Conservation (phyloP, 805 yeast species). For the Kazachstania martiniae region DNA sequence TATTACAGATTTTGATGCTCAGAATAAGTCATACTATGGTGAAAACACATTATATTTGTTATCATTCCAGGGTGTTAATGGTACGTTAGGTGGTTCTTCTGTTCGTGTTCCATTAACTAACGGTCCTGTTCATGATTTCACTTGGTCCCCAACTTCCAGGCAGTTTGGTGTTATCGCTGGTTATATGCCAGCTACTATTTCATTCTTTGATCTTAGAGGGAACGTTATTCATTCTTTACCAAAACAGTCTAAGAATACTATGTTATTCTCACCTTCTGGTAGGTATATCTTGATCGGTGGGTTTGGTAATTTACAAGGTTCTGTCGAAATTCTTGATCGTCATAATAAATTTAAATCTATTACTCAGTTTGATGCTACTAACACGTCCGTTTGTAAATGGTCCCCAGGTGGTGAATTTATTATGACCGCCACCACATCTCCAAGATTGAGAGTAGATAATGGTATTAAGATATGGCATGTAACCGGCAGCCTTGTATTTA, state of each 20-base stretch:
- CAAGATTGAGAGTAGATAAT: conserved; percentile 93
- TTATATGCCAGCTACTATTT: conserved; percentile 92
- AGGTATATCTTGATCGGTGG: conserved; percentile 89
- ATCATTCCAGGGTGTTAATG: conserved; percentile 34
- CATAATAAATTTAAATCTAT: conserved; percentile 73
- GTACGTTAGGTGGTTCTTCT: conserved; percentile 87
- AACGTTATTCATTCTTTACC: conserved; percentile 75
- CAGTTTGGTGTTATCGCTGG: conserved; percentile 98
- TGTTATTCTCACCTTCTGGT: conserved; percentile 89
- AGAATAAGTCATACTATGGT: conserved; percentile 92
- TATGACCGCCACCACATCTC: conserved; percentile 93
- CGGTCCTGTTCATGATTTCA: conserved; percentile 95
- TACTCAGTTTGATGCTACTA: conserved; percentile 78
- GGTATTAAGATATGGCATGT: conserved; percentile 92
- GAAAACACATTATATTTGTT: conserved; percentile 85
- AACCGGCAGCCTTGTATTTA: conserved; percentile 68
- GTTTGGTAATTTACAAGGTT: conserved; percentile 95
- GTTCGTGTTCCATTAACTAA: conserved; percentile 77
- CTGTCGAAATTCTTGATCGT: conserved; percentile 90
- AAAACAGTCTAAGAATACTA: conserved; percentile 79
- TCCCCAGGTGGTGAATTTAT: conserved; percentile 92
- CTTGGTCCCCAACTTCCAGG: conserved; percentile 93
- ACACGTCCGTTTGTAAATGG: conserved; percentile 96
- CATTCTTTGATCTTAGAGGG: conserved; percentile 92
- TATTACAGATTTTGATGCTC: conserved; percentile 88